Base-by-base conservation (phyloP, 306 rosid genomes). In the Hippophae tibetana region DNA sequence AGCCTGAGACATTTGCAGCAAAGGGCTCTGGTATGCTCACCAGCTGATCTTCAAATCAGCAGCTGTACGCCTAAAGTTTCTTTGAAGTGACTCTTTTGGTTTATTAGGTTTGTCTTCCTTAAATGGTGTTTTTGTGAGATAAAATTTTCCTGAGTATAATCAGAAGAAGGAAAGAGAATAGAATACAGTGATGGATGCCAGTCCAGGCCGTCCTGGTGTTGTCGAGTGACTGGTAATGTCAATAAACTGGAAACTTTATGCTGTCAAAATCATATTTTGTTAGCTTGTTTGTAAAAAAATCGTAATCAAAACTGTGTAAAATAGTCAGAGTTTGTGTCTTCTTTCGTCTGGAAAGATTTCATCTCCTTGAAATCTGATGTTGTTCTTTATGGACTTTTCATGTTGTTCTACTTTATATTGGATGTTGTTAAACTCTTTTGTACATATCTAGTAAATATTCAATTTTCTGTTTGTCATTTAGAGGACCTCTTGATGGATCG, bases 11-110 rank as follows among this genome's bases (percentile, higher is more conserved):
- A 92, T 80, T 77, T 90, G 42, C 99, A 92, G 78, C 86, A 76
- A 69, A 76, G 99, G 76, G 99, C 96, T 64, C 82, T 92, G 38
- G 96, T 92, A 51, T 85, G 95, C 83, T 83, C 96, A 31, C 90
- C 97, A 14, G 72, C 77, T 78, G 95, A 92, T 76, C 74, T 82
- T 43, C 95, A 96, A 49, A 74, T 87, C 61, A 72, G 70, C 49
- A 73, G 66, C 26, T 78, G 87, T 78, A 75, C 86, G 59, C 85
- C 98, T 65, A 82, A 87, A 75, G 96, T 92, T 60, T 58, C 98
- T 76, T 88, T 74, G 2, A 31, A 31, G 38, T 31, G 3, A 31
- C 38, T 58, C 25, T 53, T 26, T 72, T 56, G 66, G 56, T 65
- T 69, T 43, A 27, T 58, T 62, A 57, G 65, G 69, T 42, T 43